Evolutionary conservation across 768 basidiomycete species (phyloP).

Genomic region (Inosperma sp.): DNA sequence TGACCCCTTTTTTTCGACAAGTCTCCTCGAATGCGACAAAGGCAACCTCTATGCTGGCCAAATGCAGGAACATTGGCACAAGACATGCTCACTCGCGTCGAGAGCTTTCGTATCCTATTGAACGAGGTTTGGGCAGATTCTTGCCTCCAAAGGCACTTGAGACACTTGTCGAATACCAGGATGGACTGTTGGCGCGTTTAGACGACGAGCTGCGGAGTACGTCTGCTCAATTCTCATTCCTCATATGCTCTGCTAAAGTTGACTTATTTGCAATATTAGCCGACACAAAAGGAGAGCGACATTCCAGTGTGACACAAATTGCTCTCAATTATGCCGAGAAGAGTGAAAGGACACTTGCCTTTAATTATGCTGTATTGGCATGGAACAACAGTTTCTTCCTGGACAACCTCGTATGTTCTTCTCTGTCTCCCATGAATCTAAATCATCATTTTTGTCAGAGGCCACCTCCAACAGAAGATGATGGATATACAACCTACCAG

Average conservation of each 20-base stretch:
- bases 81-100: slow-evolving; percentile 49
- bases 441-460: slow-evolving; percentile 29
- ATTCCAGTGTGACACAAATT: slow-evolving; percentile 61
- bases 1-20: slow-evolving; percentile 27
- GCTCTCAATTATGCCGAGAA: slow-evolving; percentile 62
- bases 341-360: slow-evolving; percentile 60
- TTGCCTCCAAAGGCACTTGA: slow-evolving; percentile 69
- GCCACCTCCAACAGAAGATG: slow-evolving; percentile 31
- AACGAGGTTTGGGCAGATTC: slow-evolving; percentile 75
- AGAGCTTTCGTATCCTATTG: slow-evolving; percentile 58
- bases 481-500: slow-evolving; percentile 34
- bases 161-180: slow-evolving; percentile 77
- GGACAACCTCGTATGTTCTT: slow-evolving; percentile 65
- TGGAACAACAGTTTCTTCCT: slow-evolving; percentile 97
- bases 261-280: slow-evolving; percentile 25
- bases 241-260: slow-evolving; percentile 27
- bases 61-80: slow-evolving; percentile 21
- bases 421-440: not conserved
- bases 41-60: slow-evolving; percentile 14
- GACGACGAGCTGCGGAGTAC: slow-evolving; percentile 72
- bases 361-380: slow-evolving; percentile 89
- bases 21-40: slow-evolving; percentile 23
- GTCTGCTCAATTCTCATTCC: slow-evolving; percentile 15
- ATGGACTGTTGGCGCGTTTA: slow-evolving; percentile 73
- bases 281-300: slow-evolving; percentile 44